Base-by-base conservation (phyloP, 495 filamentous ascomycete genomes). In the Amphirosellinia nigrospora region DNA sequence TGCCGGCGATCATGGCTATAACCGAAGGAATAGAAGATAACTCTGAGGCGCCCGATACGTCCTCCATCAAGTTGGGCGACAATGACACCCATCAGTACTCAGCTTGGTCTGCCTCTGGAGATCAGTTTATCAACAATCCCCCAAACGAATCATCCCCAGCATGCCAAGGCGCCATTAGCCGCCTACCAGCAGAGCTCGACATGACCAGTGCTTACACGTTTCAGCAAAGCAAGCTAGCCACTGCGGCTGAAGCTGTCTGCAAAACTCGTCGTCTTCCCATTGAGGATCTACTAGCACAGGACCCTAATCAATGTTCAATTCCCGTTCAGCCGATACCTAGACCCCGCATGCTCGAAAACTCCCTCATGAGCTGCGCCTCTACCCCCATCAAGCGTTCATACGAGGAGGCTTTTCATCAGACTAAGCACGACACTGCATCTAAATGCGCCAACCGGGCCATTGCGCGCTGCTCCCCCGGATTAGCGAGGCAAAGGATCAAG, bases 171-270 rank as follows among this genome's bases (percentile, higher is more conserved):
- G 28, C 41, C 23, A 70, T 62, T 26, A 71, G 73, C 45, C 38
- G 11, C 10, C 21, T 11, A 15, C n/a, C 38, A 28, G 74, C 74
- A 23, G 76, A 77, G 48, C 66, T 78, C 32, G 80, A 83, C 63
- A 80, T 82, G 78, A 80, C 81, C 16, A 81, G 79, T 60, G 81
- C 81, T 13, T 79, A 79, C 43, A 72, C 52, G 19, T 82, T 74
- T 60, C 80, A 81, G 32, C 70, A 77, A 30, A 80, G 78, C 68
- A 81, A 81, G 71, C 71, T 74, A 43, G 71, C 73, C 26, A 61
- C 64, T 39, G 72, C 71, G 28, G 64, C 32, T 34, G 56, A 50
- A 53, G 21, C 63, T 15, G 64, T 21, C 46, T 55, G 64, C 1
- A 66, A 63, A 36, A 70, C 48, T 23, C 70, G 72, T 16, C 71